These are phyloP conservation scores for Astraeus odoratus DNA, from an alignment of 768 basidiomycete species.

Conservation along the genomic window DNA sequence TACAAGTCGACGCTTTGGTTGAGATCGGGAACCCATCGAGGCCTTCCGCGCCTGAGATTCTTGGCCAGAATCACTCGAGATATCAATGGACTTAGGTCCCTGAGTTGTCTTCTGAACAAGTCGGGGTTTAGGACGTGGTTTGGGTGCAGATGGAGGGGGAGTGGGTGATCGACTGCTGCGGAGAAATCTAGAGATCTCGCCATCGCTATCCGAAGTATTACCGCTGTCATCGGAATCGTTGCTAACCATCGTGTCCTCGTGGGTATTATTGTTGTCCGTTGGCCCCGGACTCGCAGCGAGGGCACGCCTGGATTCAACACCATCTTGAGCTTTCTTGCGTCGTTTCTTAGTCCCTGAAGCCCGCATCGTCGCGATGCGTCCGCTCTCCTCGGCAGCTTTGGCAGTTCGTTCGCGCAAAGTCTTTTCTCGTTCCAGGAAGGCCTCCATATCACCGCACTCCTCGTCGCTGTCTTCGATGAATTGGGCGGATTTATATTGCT, in stretches of 20 bases:
- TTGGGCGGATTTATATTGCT: constrained; percentile 80
- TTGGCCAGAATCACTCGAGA: constrained; percentile 19
- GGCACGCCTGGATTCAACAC: constrained; percentile 37
- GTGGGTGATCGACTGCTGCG: constrained; percentile 22
- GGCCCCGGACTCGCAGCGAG: constrained; percentile 10
- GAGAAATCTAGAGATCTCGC: constrained; percentile 15
- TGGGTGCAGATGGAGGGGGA: constrained; percentile 10
- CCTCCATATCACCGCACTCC: constrained; percentile 73
- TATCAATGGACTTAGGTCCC: constrained; percentile 9
- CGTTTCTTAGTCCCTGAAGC: constrained; percentile 54
- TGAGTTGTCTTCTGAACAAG: constrained; percentile 30
- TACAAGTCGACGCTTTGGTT: constrained; percentile 26
- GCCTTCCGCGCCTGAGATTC: constrained; percentile 1
- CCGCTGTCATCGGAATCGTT: constrained; percentile 15
- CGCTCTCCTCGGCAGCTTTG: constrained; percentile 37
- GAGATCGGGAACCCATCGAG: constrained; percentile 8
- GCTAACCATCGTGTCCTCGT: constrained; percentile 9
- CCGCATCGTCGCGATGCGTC: constrained; percentile 36
- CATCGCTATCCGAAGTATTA: constrained; percentile 17
- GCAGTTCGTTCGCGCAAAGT: constrained; percentile 47
- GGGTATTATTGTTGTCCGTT: constrained; percentile 9
- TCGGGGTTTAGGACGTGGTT: constrained; percentile 32
- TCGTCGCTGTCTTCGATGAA: constrained; percentile 90
- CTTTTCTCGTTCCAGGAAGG: constrained; percentile 75
- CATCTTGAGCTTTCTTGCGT: constrained; percentile 37